These are phyloP conservation scores for Xerophyta viscosa DNA, from an alignment of 106 monocot species.

Conservation along the genomic window DNA sequence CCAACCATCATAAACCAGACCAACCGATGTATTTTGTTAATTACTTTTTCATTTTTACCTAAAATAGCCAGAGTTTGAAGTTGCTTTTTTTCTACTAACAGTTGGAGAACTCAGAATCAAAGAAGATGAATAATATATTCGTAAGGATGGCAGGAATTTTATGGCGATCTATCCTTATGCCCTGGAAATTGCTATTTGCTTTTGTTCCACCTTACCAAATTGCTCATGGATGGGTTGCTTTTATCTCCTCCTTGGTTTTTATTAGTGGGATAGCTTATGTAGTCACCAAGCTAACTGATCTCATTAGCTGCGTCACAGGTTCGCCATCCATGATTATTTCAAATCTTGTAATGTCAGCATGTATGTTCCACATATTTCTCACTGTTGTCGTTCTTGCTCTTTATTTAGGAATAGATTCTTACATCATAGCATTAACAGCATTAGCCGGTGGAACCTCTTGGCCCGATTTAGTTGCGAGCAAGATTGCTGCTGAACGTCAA, in stretches of 20 bases:
- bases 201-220: conserved; percentile 69
- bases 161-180: conserved; percentile 40
- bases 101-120: conserved; percentile 37
- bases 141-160: conserved; percentile 18
- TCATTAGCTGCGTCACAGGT: conserved; percentile 87
- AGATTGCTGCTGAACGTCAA: conserved; percentile 86
- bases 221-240: conserved; percentile 77
- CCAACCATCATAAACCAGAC: no score
- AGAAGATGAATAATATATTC: conserved; percentile 15
- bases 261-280: conserved; percentile 74
- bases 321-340: neutral
- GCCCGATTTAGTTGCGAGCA: conserved; percentile 90
- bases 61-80: no score
- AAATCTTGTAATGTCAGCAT: neutral
- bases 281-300: conserved; percentile 72
- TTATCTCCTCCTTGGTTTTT: conserved; percentile 56
- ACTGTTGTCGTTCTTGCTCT: neutral
- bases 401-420: conserved; percentile 56
- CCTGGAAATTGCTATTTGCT: conserved; percentile 72
- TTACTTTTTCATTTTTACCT: no score
- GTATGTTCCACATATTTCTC: neutral
- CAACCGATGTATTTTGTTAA: no score
- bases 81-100: conserved; percentile 26
- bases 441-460: conserved; percentile 80
- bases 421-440: conserved; percentile 82